Evolutionary conservation across 495 filamentous ascomycete species (phyloP).

Genomic region (Xylaria grammica): DNA sequence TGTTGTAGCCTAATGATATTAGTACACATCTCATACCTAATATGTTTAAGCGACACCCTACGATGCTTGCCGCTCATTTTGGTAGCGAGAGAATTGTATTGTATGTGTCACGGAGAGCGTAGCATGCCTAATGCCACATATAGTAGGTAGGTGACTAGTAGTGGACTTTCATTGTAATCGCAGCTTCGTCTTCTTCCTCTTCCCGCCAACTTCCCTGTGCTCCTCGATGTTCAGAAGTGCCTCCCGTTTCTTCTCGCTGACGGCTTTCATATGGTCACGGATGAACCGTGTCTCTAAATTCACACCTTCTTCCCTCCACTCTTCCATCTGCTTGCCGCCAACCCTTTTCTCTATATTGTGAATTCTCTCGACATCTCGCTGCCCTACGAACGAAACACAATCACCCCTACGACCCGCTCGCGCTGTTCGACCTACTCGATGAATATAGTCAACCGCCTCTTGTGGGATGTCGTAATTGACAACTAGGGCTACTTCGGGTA

Average conservation of each 20-base stretch:
- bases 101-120: background rate
- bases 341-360: slow-evolving; percentile 86
- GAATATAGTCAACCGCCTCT: slow-evolving; percentile 96
- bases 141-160: background rate
- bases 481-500: slow-evolving; percentile 87
- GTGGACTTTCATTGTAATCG: slow-evolving; percentile 16
- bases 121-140: background rate
- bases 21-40: background rate
- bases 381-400: slow-evolving; percentile 86
- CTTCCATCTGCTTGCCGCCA: slow-evolving; percentile 73
- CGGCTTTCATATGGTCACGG: slow-evolving; percentile 80
- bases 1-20: background rate
- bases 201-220: slow-evolving; percentile 81
- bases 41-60: background rate
- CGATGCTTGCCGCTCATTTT: background rate
- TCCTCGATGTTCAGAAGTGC: slow-evolving; percentile 90
- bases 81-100: slow-evolving; percentile 2
- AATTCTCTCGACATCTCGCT: slow-evolving; percentile 86
- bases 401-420: slow-evolving; percentile 84
- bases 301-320: slow-evolving; percentile 85
- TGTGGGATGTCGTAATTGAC: slow-evolving; percentile 95
- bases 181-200: slow-evolving; percentile 67
- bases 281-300: slow-evolving; percentile 87
- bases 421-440: slow-evolving; percentile 93
- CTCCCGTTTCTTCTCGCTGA: slow-evolving; percentile 90